phyloP scores from a whole-genome alignment of 805 yeast species.

The Lipomyces kockii region DNA sequence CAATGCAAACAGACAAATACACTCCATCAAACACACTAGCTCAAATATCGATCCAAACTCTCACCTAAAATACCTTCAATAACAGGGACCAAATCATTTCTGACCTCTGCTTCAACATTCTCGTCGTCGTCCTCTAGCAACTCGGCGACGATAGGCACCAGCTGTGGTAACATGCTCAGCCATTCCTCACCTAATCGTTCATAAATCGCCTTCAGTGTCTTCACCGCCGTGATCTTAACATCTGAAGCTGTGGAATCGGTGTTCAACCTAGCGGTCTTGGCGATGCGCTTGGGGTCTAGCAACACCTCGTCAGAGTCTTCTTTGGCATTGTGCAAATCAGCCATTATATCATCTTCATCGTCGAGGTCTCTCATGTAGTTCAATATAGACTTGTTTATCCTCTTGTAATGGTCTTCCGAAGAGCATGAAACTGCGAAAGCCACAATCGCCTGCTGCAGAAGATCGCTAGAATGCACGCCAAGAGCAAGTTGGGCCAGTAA shows the following conservation, averaged over 20 bases:
- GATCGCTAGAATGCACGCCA: conserved; percentile 23
- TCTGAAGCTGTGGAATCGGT: conserved; percentile 25
- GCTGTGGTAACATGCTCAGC: conserved; percentile 87
- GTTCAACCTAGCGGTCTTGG: conserved; percentile 26
- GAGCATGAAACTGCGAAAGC: conserved; percentile 69
- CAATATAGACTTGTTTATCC: conserved; percentile 65
- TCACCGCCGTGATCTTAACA: conserved; percentile 74
- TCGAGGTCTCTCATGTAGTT: conserved; percentile 70
- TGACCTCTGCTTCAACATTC: conserved; percentile 86
- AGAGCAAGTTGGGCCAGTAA: conserved; percentile 65
- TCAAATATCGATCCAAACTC: conserved; percentile 67
- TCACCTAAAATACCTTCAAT: conserved; percentile 93
- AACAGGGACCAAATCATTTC: conserved; percentile 86
- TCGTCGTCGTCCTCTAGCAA: conserved; percentile 95
- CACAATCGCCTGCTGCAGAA: conserved; percentile 78
- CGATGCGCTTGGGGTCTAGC: conserved; percentile 22
- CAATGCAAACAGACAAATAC: not conserved
- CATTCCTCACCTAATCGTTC: conserved; percentile 93
- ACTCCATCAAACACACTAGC: not conserved
- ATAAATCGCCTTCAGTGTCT: conserved; percentile 78
- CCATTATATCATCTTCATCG: conserved; percentile 51
- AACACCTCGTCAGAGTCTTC: conserved; percentile 1
- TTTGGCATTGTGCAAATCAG: conserved; percentile 15
- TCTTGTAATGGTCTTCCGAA: conserved; percentile 68
- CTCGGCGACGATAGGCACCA: conserved; percentile 95